A percentile compares a stretch with the other conserved stretches of the same genome.
Evolutionary conservation across 1,139 yeast species (phyloP).

Genomic region (Yamadazyma spencermartinsiae): DNA sequence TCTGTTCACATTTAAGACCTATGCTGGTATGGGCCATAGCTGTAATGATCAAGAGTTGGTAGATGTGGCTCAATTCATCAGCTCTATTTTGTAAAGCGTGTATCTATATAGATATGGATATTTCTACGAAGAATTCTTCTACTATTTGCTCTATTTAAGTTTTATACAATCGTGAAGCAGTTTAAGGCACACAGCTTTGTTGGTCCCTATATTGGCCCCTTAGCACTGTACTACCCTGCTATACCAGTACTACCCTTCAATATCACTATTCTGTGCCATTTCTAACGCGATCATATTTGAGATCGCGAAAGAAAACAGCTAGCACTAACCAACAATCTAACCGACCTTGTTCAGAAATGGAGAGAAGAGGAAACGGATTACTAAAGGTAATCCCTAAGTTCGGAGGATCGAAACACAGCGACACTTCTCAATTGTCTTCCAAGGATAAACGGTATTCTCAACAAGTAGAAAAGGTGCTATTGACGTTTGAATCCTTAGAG

Average conservation of each 20-base stretch:
- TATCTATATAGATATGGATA: not conserved
- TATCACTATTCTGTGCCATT: no score
- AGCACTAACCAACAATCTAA: no score
- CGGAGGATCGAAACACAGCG: conserved; percentile 7
- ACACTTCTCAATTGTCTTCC: conserved; percentile 10
- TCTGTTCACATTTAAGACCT: conserved; percentile 56
- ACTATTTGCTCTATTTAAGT: no score
- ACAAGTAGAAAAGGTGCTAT: conserved; percentile 70
- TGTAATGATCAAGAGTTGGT: conserved; percentile 65
- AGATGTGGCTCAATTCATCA: conserved; percentile 38
- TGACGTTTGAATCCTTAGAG: conserved; percentile 77
- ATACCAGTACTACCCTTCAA: no score
- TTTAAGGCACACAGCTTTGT: no score
- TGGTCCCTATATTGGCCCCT: no score
- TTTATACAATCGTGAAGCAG: no score
- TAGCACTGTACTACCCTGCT: no score
- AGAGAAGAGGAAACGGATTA: conserved; percentile 8
- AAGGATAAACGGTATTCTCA: conserved; percentile 56
- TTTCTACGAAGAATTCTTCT: no score
- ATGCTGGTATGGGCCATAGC: conserved; percentile 66
- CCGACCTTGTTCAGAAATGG: not conserved
- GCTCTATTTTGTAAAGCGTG: conserved; percentile 1
- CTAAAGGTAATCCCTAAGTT: conserved; percentile 10
- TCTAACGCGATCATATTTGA: no score
- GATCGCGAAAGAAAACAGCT: no score